Base-by-base conservation (phyloP, 2,329 filamentous ascomycete species). In the Geosmithia putterillii region DNA sequence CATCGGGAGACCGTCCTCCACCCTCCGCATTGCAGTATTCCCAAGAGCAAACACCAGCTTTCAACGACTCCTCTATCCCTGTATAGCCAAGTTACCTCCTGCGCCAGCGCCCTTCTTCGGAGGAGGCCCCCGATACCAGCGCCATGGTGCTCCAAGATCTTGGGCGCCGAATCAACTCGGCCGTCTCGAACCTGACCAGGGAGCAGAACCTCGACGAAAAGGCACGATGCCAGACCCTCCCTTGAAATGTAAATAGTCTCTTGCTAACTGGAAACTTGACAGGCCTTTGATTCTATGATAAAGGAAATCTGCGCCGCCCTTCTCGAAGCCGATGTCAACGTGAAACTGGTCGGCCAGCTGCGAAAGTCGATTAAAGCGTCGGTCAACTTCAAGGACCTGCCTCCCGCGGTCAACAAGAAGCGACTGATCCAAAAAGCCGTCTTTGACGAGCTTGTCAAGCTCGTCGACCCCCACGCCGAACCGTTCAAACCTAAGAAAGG, bases 121-220 rank as follows among this genome's bases (percentile, higher is more conserved):
- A 36, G 32, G 41, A 32, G 28, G 28, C 28, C 28, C 41, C 34
- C 10, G n/a, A 22, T 9, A 7, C 32, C 19, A 36, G 32, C 41
- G 48, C 57, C 60, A 98, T 98, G 92, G 92, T 98, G 75, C 84
- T 98, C 60, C 89, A 95, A 80, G 92, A 98, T 76, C 79, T 98
- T 47, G 92, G 92, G 55, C 88, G 90, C 73, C 92, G 92, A 69
- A 96, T 98, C 65, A 96, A 95, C 69, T 79, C 87, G 73, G 92
- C 92, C 57, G 86, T 98, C 69, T 84, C 81, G 50, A 90, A 95
- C 69, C 75, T 96, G 57, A 95, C 90, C 47, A 77, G 90, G 57
- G 87, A 92, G 46, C 85, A 81, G 51, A 95, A 94, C 58, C 79
- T 96, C 54, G 90, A 96, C 60, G 92, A 98, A 69, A 96, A 96